Base-by-base conservation (phyloP, 1,284 basidiomycete species). In the Lignosus rhinocerotis region DNA sequence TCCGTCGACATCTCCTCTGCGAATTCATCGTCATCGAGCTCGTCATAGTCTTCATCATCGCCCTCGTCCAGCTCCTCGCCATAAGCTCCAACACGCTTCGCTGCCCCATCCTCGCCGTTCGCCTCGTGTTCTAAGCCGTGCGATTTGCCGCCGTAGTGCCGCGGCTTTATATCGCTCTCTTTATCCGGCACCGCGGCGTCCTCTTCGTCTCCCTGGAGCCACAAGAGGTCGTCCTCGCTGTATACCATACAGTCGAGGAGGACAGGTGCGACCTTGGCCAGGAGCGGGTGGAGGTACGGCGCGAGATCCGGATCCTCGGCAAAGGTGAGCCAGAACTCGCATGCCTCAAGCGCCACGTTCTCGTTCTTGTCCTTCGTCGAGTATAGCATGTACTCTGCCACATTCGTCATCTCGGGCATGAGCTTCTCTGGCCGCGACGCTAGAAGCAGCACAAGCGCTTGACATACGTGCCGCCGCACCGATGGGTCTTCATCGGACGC, bases 281-380 rank as follows among this genome's bases (percentile, higher is more conserved):
- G 81, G 63, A 96, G 86, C 0, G 94, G 95, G 55, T 88, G 87
- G 32, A 99, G 80, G 73, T 92, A 93, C 14, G 87, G 85, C 16
- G 88, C 86, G 30, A 99, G 82, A 51, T 93, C 88, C 14, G 88
- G 86, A 70, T 98, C 94, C 73, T 99, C 97, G 16, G 97, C 95
- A 70, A 99, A 99, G 1, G 96, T 98, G 63, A 99, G 84, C 97
- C 97, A 99, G 76, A 99, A 99, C 80, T 99, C 97, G 82, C 95
- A 98, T 12, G 97, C 97, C 77, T 98, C 96, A 43, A 98, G 80
- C 4, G 95, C 94, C 53, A 98, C 94, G 58, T 88, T 88, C 77
- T 97, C 94, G 74, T 98, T 93, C 76, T 92, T 89, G 80, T 98
- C 96, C 74, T 96, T 94, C 10, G 94, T 98, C 38, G 94, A 98